Percentiles rank a stretch among this genome's conserved stretches.
Evolutionary conservation across 768 basidiomycete species (phyloP).

Genomic region (Termitomyces sp.): DNA sequence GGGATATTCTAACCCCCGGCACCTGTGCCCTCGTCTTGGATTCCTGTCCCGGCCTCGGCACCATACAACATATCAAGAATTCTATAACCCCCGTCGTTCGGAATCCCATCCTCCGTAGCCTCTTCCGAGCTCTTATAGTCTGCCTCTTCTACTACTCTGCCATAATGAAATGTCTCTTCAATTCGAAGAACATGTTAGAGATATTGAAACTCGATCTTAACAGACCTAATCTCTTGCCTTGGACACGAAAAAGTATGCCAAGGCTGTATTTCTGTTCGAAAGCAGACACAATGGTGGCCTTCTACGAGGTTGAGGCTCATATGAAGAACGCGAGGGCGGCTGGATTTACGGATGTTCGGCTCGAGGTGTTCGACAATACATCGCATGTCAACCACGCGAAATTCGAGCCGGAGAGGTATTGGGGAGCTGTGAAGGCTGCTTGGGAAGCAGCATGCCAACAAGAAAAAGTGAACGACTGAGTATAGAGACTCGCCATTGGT

Average conservation of each 20-base stretch:
- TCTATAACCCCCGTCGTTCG: constrained; percentile 27
- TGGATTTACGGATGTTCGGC: constrained; percentile 24
- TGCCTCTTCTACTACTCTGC: constrained; percentile 19
- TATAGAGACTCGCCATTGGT: neutral
- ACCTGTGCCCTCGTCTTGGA: constrained; percentile 35
- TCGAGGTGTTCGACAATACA: constrained; percentile 33
- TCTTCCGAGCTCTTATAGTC: constrained; percentile 20
- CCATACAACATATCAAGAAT: constrained; percentile 17
- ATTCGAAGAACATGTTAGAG: constrained; percentile 16
- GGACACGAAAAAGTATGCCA: constrained; percentile 31
- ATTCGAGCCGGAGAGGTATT: constrained; percentile 36
- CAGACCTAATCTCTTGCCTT: constrained; percentile 28
- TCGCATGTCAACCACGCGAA: constrained; percentile 42
- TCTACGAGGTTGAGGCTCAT: constrained; percentile 31
- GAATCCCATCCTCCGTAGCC: constrained; percentile 21
- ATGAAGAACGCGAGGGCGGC: constrained; percentile 20
- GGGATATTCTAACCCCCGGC: constrained; percentile 11
- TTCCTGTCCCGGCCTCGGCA: constrained; percentile 36
- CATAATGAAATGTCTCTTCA: constrained; percentile 18
- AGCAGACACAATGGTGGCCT: constrained; percentile 32
- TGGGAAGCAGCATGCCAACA: constrained; percentile 28
- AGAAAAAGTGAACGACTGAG: neutral
- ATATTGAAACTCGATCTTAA: constrained; percentile 23
- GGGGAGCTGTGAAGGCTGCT: constrained; percentile 29
- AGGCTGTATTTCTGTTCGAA: constrained; percentile 43